Evolutionary conservation across 257 asterid genomes (phyloP).

Genomic region (Lantana camara): DNA sequence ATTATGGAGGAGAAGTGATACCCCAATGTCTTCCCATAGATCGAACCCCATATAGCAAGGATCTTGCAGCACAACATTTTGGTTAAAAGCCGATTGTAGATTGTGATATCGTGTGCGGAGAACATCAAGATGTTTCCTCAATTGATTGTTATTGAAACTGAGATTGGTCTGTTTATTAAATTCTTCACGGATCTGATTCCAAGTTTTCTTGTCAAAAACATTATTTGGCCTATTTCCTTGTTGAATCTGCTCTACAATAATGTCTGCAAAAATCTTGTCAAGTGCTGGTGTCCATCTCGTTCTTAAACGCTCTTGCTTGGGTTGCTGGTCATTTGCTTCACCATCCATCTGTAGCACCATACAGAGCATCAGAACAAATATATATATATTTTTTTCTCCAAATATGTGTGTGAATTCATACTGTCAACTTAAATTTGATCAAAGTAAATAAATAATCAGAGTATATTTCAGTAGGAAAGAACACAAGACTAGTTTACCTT

Average conservation of each 20-base stretch:
- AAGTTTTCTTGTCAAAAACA: constrained; percentile 92
- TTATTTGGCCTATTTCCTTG: constrained; percentile 79
- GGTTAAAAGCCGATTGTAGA: constrained; percentile 63
- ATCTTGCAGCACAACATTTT: constrained; percentile 62
- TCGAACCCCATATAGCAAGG: constrained; percentile 76
- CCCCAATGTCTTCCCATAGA: constrained; percentile 94
- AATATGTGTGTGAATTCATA: too few species aligned
- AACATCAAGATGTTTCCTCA: constrained; percentile 91
- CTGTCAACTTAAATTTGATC: too few species aligned
- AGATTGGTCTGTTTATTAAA: constrained; percentile 73
- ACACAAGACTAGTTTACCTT: constrained; percentile 30
- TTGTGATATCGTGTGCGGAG: constrained; percentile 80
- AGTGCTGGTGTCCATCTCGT: constrained; percentile 90
- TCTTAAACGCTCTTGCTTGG: constrained; percentile 88
- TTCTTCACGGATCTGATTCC: constrained; percentile 81
- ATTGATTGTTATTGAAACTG: constrained; percentile 85
- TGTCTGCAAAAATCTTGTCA: constrained; percentile 82
- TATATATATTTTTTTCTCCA: too few species aligned
- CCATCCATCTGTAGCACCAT: constrained; percentile 56
- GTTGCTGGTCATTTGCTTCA: constrained; percentile 64
- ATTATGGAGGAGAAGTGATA: constrained; percentile 26
- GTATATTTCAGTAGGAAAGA: constrained; percentile 5
- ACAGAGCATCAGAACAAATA: constrained; percentile 8
- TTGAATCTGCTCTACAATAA: constrained; percentile 80
- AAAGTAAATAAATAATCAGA: too few species aligned